Evolutionary conservation across 108 stramenopile species (phyloP).

Genomic region (Bacterosira constricta): DNA sequence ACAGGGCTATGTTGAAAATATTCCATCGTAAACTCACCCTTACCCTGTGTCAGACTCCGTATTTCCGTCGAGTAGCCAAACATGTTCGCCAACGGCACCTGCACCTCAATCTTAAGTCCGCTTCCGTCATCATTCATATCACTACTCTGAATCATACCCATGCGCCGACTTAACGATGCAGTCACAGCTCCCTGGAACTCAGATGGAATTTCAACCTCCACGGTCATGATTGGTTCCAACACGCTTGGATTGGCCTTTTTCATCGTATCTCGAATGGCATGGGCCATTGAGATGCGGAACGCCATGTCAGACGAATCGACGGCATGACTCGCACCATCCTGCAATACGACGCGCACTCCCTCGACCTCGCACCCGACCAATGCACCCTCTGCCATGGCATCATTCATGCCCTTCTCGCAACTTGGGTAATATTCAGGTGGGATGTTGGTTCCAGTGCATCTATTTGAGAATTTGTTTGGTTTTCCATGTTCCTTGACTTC

Average conservation of each 20-base stretch:
- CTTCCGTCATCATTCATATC: slow-evolving; percentile 95
- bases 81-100: slow-evolving; percentile 94
- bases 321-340: slow-evolving; percentile 95
- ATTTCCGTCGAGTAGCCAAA: slow-evolving; percentile 98
- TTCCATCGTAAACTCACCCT: slow-evolving; percentile 99
- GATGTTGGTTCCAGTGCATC: slow-evolving; percentile 94
- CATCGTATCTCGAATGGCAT: slow-evolving; percentile 93
- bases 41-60: slow-evolving; percentile 95
- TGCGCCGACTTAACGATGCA: slow-evolving; percentile 91
- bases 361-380: slow-evolving; percentile 93
- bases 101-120: slow-evolving; percentile 83
- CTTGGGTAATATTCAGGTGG: slow-evolving; percentile 97
- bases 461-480: slow-evolving; percentile 89
- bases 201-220: slow-evolving; percentile 91
- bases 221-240: slow-evolving; percentile 96
- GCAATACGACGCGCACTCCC: slow-evolving; percentile 91
- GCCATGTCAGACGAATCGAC: slow-evolving; percentile 99
- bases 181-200: slow-evolving; percentile 98
- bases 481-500: slow-evolving; percentile 75
- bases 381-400: slow-evolving; percentile 91
- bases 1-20: slow-evolving; percentile 92
- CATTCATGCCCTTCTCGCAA: slow-evolving; percentile 95
- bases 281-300: slow-evolving; percentile 94
- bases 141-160: slow-evolving; percentile 92
- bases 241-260: slow-evolving; percentile 82